Percentiles rank a stretch among this genome's conserved stretches.
Evolutionary conservation across 1,139 yeast genomes (phyloP).

Genomic region (Yarrowia galli): DNA sequence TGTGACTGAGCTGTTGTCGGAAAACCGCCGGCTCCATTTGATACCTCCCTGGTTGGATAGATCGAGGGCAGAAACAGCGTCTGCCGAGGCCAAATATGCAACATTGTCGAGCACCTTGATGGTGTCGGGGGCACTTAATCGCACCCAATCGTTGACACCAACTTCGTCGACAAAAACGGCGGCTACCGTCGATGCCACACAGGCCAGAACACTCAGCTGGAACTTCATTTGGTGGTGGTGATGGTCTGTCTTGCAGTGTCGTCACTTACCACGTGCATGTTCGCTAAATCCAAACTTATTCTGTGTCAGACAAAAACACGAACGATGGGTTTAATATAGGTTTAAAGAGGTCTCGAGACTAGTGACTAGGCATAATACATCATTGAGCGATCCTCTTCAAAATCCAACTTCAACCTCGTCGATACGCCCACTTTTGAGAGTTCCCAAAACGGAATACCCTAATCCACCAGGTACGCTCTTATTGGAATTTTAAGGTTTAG

Average conservation of each 20-base stretch:
- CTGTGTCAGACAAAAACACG: background rate
- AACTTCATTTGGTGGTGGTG: slow-evolving; percentile 35
- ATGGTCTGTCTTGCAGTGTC: slow-evolving; percentile 15
- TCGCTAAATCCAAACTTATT: slow-evolving; percentile 5
- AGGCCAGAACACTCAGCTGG: slow-evolving; percentile 24
- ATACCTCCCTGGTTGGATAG: slow-evolving; percentile 39
- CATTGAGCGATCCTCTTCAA: background rate
- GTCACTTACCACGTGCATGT: slow-evolving; percentile 10
- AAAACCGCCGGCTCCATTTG: slow-evolving; percentile 17
- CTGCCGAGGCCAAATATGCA: slow-evolving; percentile 41
- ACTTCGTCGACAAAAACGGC: slow-evolving; percentile 45
- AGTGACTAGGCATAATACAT: no score
- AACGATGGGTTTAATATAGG: no score
- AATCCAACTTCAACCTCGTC: background rate
- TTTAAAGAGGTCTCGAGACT: no score
- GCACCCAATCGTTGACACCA: slow-evolving; percentile 43
- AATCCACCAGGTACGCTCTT: background rate
- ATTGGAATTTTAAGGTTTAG: slow-evolving; percentile 10
- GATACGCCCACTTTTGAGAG: background rate
- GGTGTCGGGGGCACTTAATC: slow-evolving; percentile 41
- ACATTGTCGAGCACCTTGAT: slow-evolving; percentile 39
- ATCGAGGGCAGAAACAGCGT: slow-evolving; percentile 41
- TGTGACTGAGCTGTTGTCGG: slow-evolving; percentile 16
- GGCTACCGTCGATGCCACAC: slow-evolving; percentile 18
- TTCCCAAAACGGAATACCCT: slow-evolving; percentile 24